Percentiles rank a stretch among this genome's conserved stretches.
Evolutionary conservation across 148 eudicot species (phyloP).

Genomic region (Silene conica): DNA sequence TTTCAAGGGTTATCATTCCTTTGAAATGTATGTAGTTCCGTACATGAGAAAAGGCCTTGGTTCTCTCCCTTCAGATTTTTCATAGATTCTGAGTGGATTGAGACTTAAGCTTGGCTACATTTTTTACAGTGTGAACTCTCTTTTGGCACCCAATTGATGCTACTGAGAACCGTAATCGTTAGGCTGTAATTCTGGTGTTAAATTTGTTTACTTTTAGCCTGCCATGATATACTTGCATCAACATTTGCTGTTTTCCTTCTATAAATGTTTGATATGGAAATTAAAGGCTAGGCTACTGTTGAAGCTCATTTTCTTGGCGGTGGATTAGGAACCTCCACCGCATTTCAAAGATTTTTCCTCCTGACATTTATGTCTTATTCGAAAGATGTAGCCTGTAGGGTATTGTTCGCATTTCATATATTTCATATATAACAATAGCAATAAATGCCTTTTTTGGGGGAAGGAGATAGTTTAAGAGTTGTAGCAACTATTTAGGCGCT

Average conservation of each 20-base stretch:
- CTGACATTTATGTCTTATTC: not conserved
- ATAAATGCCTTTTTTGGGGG: too few species aligned
- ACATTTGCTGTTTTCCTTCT: not conserved
- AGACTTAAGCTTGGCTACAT: conserved; percentile 30
- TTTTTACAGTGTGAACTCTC: conserved; percentile 7
- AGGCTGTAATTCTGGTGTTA: not conserved
- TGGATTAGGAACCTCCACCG: not conserved
- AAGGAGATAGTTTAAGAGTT: not conserved
- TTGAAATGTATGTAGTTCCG: conserved; percentile 36
- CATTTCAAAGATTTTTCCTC: not conserved
- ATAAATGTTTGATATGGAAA: not conserved
- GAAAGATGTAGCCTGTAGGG: too few species aligned
- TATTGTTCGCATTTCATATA: too few species aligned
- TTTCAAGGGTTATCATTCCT: conserved; percentile 23
- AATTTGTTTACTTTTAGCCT: not conserved
- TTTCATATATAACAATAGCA: too few species aligned
- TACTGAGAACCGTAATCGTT: conserved; percentile 10
- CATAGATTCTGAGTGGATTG: conserved; percentile 32
- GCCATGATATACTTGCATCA: not conserved
- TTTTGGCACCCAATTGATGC: conserved; percentile 25
- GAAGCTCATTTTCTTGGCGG: not conserved
- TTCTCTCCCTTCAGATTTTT: conserved; percentile 25
- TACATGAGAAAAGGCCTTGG: conserved; percentile 31
- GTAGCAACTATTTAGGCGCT: not conserved
- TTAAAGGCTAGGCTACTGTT: not conserved